A percentile compares a stretch with the other conserved stretches of the same genome.
Conservation (phyloP, 176 grass and related monocot species). For the Ensete ventricosum region DNA sequence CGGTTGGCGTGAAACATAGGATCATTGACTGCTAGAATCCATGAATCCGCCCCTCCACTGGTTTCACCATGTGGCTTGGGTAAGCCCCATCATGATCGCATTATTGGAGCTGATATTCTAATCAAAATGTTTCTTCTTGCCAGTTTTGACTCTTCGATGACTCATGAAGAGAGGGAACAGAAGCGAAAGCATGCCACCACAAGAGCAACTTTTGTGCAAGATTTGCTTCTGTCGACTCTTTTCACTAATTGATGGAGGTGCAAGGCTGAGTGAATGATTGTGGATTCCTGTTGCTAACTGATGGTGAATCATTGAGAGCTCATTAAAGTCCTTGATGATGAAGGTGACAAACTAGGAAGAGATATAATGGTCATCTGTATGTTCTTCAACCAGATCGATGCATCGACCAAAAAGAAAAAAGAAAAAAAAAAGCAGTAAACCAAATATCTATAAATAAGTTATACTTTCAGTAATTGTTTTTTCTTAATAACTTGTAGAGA, state of each 20-base stretch:
- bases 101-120: background rate
- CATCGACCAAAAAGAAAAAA: too few relatives aligned
- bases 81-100: background rate
- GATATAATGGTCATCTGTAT: background rate
- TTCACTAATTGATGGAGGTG: slow-evolving; percentile 28
- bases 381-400: background rate
- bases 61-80: too few relatives aligned
- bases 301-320: too few relatives aligned
- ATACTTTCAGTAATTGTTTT: too few relatives aligned
- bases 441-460: background rate
- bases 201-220: slow-evolving; percentile 34
- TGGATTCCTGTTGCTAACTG: too few relatives aligned
- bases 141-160: slow-evolving; percentile 33
- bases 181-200: slow-evolving; percentile 24
- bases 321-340: too few relatives aligned
- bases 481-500: too few relatives aligned
- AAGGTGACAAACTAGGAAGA: too few relatives aligned
- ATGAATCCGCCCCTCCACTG: too few relatives aligned
- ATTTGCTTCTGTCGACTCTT: slow-evolving; percentile 37
- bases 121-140: slow-evolving; percentile 3
- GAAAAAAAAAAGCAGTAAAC: background rate
- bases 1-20: too few relatives aligned
- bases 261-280: too few relatives aligned
- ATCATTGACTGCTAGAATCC: too few relatives aligned
- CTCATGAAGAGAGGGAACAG: slow-evolving; percentile 42